A percentile compares a stretch with the other conserved stretches of the same genome.
phyloP scores from a whole-genome alignment of 2,329 filamentous ascomycete species.

The Pseudogymnoascus sp. region DNA sequence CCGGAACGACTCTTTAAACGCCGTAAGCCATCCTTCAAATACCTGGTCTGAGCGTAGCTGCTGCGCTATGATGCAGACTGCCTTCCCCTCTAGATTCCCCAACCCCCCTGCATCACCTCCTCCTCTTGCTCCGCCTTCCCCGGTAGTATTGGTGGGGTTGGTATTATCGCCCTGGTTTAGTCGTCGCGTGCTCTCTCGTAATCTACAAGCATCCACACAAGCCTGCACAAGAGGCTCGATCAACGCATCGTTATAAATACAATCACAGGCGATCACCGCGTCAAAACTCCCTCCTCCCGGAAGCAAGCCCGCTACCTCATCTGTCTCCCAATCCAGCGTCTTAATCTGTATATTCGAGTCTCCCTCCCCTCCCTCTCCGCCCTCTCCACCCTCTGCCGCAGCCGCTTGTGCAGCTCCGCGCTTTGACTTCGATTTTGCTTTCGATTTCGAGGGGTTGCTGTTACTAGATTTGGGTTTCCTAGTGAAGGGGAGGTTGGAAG shows the following conservation, averaged over 20 bases:
- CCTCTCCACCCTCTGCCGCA: background rate
- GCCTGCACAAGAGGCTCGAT: slow-evolving; percentile 75
- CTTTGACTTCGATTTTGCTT: slow-evolving; percentile 16
- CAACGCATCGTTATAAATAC: slow-evolving; percentile 87
- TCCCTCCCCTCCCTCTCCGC: background rate
- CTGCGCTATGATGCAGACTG: slow-evolving; percentile 76
- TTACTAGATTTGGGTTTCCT: slow-evolving; percentile 17
- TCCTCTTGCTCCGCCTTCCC: slow-evolving; percentile 13
- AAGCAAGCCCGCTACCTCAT: slow-evolving; percentile 39
- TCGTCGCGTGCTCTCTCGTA: slow-evolving; percentile 34
- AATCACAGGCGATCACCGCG: slow-evolving; percentile 77
- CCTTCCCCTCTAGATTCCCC: slow-evolving; percentile 33
- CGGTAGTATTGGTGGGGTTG: slow-evolving; percentile 15
- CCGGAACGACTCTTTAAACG: slow-evolving; percentile 57
- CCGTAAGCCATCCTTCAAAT: slow-evolving; percentile 70
- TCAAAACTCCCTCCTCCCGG: slow-evolving; percentile 47
- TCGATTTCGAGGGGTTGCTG: slow-evolving; percentile 5
- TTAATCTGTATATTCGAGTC: slow-evolving; percentile 43
- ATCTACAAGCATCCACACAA: slow-evolving; percentile 63
- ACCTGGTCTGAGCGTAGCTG: slow-evolving; percentile 80
- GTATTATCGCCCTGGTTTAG: background rate
- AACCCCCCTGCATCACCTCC: slow-evolving; percentile 8
- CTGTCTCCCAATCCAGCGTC: slow-evolving; percentile 76
- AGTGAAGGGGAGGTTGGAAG: slow-evolving; percentile 41
- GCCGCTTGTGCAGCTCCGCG: slow-evolving; percentile 4